Evolutionary conservation across 2,329 filamentous ascomycete genomes (phyloP), one percentile per base, ranked within the genome.

Genomic region (Aspergillus sclerotialis): DNA sequence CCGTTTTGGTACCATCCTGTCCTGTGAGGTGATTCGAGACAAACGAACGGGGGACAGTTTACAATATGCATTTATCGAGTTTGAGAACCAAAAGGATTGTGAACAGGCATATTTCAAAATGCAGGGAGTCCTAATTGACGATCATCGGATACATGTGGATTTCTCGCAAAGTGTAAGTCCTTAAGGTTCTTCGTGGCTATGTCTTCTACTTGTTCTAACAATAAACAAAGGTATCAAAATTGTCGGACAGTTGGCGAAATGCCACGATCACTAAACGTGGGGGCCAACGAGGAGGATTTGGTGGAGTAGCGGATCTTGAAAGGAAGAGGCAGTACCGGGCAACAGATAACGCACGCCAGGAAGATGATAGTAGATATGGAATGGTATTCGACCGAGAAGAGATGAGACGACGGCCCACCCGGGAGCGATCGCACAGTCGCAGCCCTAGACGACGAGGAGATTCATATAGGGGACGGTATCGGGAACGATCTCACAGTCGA

Each of bases 101-200:
- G 92, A 98, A 64, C 79, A 85, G 33, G 92, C 92, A 3, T 98
- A 95, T 55, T 92, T 93, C 68, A 98, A 98, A 66, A 98, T 98
- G 92, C 88, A 98, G 60, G 87, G 83, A 2, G 90, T 96, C 2
- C 68, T 98, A 36, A 96, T 98, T 45, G 92, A 98, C 53, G 92
- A 98, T 51, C 85, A 94, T 45, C 82, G 92, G 27, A 98, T 98
- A 44, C 92, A 98, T 55, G 92, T 98, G 36, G 92, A 98, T 64
- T 98, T 98, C 63, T 95, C 89, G 8, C 92, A 98, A 66, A 94
- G 87, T 56, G 92, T 89, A 41, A 76, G 19, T 23, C 10, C n/a
- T n/a, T n/a, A n/a, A n/a, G n/a, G 80, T 47, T 13, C 14, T 21
- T 18, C 26, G 21, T 19, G 31, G 27, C 25, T 21, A 10, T 11